These are phyloP conservation scores for Nitzschia inconspicua DNA, from an alignment of 108 stramenopile species.

Conservation along the genomic window DNA sequence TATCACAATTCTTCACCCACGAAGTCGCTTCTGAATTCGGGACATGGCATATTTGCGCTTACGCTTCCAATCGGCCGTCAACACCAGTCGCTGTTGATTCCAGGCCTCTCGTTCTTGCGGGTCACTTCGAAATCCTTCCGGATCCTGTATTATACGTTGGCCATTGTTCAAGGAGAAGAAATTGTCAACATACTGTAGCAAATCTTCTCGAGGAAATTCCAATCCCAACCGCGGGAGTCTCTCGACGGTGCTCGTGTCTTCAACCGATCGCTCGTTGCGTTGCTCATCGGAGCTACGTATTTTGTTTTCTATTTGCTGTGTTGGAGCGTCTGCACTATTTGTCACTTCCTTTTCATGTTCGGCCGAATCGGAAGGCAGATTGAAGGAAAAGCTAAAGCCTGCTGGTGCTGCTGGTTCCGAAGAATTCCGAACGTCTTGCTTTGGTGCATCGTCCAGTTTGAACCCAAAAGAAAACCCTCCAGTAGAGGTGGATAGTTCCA, in stretches of 20 bases:
- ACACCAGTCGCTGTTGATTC: slow-evolving; percentile 57
- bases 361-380: not conserved
- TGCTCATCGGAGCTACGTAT: too few relatives aligned
- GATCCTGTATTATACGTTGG: slow-evolving; percentile 38
- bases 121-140: slow-evolving; percentile 46
- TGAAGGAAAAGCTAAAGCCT: slow-evolving; percentile 11
- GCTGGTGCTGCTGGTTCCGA: not conserved
- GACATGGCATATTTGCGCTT: slow-evolving; percentile 73
- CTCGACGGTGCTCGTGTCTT: not conserved
- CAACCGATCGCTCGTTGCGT: not conserved
- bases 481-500: not conserved
- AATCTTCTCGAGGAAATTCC: slow-evolving; percentile 35
- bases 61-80: slow-evolving; percentile 84
- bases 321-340: not conserved
- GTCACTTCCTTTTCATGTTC: not conserved
- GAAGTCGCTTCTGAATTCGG: slow-evolving; percentile 50
- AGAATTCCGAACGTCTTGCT: not conserved
- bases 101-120: slow-evolving; percentile 44
- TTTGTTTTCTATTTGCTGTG: not conserved
- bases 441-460: slow-evolving; percentile 17
- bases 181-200: slow-evolving; percentile 39
- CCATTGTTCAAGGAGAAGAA: slow-evolving; percentile 74
- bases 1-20: too few relatives aligned
- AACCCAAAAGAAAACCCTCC: slow-evolving; percentile 57
- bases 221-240: slow-evolving; percentile 26